Evolutionary conservation across 2,329 filamentous ascomycete species (phyloP), one percentile per base, ranked within the genome.

Genomic region (Hypocreales sp.): DNA sequence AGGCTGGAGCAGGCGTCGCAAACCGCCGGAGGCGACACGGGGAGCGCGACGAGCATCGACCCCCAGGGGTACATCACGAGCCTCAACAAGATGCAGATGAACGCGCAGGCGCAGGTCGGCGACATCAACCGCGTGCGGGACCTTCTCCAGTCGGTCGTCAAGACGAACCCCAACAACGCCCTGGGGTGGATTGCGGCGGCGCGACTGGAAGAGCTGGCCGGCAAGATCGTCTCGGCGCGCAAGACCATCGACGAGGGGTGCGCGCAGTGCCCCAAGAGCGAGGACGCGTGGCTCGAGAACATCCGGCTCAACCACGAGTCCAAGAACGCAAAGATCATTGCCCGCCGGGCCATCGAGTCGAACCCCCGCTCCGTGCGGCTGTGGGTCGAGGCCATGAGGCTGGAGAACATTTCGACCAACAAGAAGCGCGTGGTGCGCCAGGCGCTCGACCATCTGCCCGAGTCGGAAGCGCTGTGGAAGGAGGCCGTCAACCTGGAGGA

Each of bases 401-500:
- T 98, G 15, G 90, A 98, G 50, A 72, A 73, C 7, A 79, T 93
- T 25, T 58, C 72, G 1, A 70, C 77, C 32, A 81, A 83, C 8
- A 92, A 92, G 55, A 95, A 95, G 56, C 76, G 84, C 45, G 90
- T 98, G 7, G 73, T 94, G 19, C 72, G 86, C 30, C 81, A 92
- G 46, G 92, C 90, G 0, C 64, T 98, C 24, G 82, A 95, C 42
- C 78, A 93, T 44, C 80, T 94, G 22, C 86, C 86, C 1, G 83
- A 93, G 45, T 95, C 87, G 0, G 90, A 95, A 25, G 78, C 81
- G 22, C 67, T 98, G n/a, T 98, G 90, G 90, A 98, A 95, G 48
- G 84, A 92, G 47, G 79, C 87, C 5, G 87, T 98, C 35, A 95
- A 95, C 40, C 59, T 95, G 30, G 90, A 95, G 46, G 87, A 94